Conservation (phyloP, 768 basidiomycete genomes). For the Auriculariales sp. region DNA sequence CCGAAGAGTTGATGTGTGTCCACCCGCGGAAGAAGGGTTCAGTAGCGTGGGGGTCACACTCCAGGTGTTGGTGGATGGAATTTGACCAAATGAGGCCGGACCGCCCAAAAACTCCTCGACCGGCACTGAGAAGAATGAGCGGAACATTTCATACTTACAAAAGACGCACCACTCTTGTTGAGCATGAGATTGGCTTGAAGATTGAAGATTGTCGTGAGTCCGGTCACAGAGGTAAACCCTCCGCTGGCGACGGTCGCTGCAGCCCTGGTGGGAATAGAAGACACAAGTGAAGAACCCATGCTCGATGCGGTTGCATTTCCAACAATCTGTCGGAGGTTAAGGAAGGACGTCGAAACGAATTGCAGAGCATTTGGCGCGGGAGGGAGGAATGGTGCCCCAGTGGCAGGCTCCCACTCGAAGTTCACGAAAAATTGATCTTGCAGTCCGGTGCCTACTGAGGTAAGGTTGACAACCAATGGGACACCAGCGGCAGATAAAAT, state of each 20-base stretch:
- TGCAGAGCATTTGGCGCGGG: not conserved
- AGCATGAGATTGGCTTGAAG: not conserved
- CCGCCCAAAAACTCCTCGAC: not conserved
- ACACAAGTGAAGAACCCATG: not conserved
- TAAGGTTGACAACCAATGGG: conserved; percentile 20
- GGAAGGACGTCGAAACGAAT: not conserved
- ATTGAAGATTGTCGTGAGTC: not conserved
- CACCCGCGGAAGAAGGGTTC: not conserved
- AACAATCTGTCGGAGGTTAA: not conserved
- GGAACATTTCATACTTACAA: not conserved
- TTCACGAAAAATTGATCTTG: conserved; percentile 14
- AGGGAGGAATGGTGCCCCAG: not conserved
- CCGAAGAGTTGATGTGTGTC: conserved; percentile 14
- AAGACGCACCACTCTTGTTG: not conserved
- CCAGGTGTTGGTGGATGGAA: not conserved
- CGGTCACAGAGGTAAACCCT: not conserved
- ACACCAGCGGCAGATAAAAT: conserved; percentile 18
- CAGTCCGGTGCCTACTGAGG: conserved; percentile 26
- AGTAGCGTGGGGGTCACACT: not conserved
- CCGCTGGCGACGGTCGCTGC: not conserved
- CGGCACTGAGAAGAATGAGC: not conserved
- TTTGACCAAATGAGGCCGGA: not conserved
- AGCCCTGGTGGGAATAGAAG: not conserved
- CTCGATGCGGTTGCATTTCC: not conserved
- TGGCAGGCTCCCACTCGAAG: not conserved